phyloP scores from a whole-genome alignment of 106 monocot species.

The Allium sativum region DNA sequence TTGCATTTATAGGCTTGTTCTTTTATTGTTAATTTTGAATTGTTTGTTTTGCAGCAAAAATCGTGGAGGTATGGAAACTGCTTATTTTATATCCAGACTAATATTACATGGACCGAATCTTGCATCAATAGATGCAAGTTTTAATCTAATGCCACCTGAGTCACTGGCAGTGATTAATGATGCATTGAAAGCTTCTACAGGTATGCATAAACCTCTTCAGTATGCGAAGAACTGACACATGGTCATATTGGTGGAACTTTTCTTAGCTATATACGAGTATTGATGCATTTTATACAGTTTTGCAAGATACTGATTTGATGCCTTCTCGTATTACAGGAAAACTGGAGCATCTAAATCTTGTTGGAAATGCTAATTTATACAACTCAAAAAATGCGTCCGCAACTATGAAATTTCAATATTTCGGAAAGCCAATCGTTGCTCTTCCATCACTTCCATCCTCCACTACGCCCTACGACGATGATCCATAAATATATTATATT shows the following conservation, averaged over 20 bases:
- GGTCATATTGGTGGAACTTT: no score
- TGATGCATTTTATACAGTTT: no score
- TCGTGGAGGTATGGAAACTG: conserved; percentile 56
- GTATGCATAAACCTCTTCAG: conserved; percentile 8
- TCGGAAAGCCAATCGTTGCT: conserved; percentile 34
- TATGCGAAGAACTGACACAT: no score
- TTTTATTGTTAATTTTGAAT: neutral
- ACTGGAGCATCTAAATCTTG: conserved; percentile 36
- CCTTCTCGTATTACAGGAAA: conserved; percentile 26
- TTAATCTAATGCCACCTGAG: conserved; percentile 67
- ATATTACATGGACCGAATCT: conserved; percentile 42
- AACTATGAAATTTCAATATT: conserved; percentile 20
- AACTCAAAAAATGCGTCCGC: conserved; percentile 1
- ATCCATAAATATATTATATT: conserved; percentile 25
- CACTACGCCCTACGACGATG: conserved; percentile 36
- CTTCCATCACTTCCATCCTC: conserved; percentile 15
- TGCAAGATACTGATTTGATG: no score
- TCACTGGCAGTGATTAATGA: conserved; percentile 41
- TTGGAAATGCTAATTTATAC: conserved; percentile 26
- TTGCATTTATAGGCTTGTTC: neutral
- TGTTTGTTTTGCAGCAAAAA: conserved; percentile 45
- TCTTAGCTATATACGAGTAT: no score
- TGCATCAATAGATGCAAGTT: conserved; percentile 42
- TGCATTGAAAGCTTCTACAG: conserved; percentile 40
- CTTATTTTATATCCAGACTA: conserved; percentile 44